Evolutionary conservation across 495 filamentous ascomycete species (phyloP).

Genomic region (Aspergillus taichungensis): DNA sequence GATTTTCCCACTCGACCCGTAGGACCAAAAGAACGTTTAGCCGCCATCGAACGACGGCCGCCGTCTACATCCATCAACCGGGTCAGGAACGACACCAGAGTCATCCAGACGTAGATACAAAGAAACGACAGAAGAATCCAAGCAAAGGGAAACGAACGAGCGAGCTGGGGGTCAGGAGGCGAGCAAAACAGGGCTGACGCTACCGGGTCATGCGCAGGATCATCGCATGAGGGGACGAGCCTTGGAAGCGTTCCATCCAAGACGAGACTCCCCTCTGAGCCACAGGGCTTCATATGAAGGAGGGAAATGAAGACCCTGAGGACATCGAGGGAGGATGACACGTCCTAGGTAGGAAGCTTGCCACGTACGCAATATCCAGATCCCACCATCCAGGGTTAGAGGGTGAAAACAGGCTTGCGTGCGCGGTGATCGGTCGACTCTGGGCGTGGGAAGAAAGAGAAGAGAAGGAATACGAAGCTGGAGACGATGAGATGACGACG

Average conservation of each 20-base stretch:
- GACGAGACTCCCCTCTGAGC: conserved; percentile 15
- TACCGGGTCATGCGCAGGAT: conserved; percentile 23
- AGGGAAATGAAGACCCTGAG: conserved; percentile 5
- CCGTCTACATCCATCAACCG: conserved; percentile 11
- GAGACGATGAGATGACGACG: conserved; percentile 1
- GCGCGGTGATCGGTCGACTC: conserved; percentile 30
- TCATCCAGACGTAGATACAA: conserved; percentile 19
- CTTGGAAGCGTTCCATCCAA: conserved; percentile 26
- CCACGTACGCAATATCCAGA: conserved; percentile 21
- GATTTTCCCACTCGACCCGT: conserved; percentile 73
- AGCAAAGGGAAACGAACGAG: neutral
- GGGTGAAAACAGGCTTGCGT: conserved; percentile 14
- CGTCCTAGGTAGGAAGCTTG: conserved; percentile 17
- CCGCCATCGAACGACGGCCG: conserved; percentile 4
- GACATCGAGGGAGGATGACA: conserved; percentile 5
- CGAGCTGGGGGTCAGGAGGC: conserved; percentile 7
- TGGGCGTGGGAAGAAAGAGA: conserved; percentile 21
- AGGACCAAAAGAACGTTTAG: conserved; percentile 66
- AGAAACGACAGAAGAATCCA: conserved; percentile 19
- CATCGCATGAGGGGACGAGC: conserved; percentile 24
- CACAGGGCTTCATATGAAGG: conserved; percentile 10
- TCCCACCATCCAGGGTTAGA: too few relatives aligned
- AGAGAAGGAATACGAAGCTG: conserved; percentile 10
- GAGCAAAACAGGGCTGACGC: conserved; percentile 31
- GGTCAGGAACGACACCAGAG: conserved; percentile 13